These are phyloP conservation scores for Acanthamoeba healyi DNA, from an alignment of 208 protist genomes.

Conservation along the genomic window DNA sequence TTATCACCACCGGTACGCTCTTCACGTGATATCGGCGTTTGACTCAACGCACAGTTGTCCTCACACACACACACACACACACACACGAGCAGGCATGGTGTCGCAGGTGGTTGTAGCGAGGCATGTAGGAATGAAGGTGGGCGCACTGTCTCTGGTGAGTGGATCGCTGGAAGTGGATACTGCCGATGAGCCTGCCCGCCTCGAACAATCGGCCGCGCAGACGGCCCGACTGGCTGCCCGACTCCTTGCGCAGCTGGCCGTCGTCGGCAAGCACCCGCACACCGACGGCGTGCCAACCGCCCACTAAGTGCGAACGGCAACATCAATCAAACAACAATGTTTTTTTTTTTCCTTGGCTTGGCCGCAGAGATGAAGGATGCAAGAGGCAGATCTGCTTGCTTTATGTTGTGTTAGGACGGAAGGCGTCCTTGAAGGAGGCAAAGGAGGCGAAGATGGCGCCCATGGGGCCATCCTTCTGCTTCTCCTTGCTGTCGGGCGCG, in stretches of 20 bases:
- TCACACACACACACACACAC: not conserved
- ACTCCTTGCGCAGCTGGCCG: not conserved
- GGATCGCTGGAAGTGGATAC: not conserved
- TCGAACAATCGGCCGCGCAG: not conserved
- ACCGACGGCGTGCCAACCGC: not conserved
- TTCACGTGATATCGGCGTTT: not conserved
- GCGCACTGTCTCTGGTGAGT: not conserved
- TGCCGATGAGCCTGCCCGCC: not conserved
- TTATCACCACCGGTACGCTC: not conserved
- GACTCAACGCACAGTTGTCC: not conserved
- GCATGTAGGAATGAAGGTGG: slow-evolving; percentile 13
- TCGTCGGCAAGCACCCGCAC: not conserved
- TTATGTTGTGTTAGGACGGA: too few relatives aligned
- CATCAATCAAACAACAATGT: too few relatives aligned
- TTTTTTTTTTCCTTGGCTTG: too few relatives aligned
- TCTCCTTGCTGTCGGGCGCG: not conserved
- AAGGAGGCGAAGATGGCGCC: not conserved
- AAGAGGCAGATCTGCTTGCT: too few relatives aligned
- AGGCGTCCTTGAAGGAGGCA: not conserved
- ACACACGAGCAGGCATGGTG: not conserved
- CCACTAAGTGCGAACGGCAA: too few relatives aligned
- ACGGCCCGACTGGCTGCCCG: not conserved
- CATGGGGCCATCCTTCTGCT: not conserved
- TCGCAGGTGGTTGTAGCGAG: slow-evolving; percentile 24
- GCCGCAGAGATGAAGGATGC: too few relatives aligned